Evolutionary conservation across 768 basidiomycete species (phyloP).

Genomic region (Phylloporus sp.): DNA sequence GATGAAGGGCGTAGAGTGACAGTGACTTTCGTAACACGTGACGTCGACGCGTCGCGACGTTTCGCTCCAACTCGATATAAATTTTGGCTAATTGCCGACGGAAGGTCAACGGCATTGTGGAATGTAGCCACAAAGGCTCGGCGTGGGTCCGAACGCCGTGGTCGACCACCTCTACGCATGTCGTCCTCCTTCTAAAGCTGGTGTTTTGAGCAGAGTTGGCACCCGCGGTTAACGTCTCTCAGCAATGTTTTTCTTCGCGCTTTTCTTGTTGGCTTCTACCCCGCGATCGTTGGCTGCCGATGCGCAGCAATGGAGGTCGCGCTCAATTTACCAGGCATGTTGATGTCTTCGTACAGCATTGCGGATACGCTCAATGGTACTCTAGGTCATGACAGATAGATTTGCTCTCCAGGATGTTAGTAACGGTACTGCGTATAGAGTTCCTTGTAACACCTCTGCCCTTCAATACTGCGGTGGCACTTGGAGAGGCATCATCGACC

Average conservation of each 20-base stretch:
- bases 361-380: neutral
- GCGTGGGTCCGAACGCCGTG: neutral
- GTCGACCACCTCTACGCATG: conserved; percentile 1
- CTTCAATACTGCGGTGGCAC: conserved; percentile 58
- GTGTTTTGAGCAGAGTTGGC: conserved; percentile 2
- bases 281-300: conserved; percentile 32
- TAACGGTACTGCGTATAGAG: conserved; percentile 23
- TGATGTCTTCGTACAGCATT: neutral
- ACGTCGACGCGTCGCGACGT: conserved; percentile 8
- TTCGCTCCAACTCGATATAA: conserved; percentile 1
- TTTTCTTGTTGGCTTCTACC: conserved; percentile 8
- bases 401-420: conserved; percentile 48
- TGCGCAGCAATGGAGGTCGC: conserved; percentile 47
- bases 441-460: conserved; percentile 42
- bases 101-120: conserved; percentile 20
- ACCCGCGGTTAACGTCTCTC: neutral
- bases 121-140: conserved; percentile 10
- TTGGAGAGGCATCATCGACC: conserved; percentile 47
- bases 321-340: conserved; percentile 53
- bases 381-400: conserved; percentile 53
- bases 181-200: conserved; percentile 2
- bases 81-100: conserved; percentile 21
- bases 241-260: conserved; percentile 7
- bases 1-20: no score
- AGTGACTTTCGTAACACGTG: conserved; percentile 29